Evolutionary conservation across 2,329 filamentous ascomycete genomes (phyloP), one percentile per base, ranked within the genome.

Genomic region (Nothophoma quercina): DNA sequence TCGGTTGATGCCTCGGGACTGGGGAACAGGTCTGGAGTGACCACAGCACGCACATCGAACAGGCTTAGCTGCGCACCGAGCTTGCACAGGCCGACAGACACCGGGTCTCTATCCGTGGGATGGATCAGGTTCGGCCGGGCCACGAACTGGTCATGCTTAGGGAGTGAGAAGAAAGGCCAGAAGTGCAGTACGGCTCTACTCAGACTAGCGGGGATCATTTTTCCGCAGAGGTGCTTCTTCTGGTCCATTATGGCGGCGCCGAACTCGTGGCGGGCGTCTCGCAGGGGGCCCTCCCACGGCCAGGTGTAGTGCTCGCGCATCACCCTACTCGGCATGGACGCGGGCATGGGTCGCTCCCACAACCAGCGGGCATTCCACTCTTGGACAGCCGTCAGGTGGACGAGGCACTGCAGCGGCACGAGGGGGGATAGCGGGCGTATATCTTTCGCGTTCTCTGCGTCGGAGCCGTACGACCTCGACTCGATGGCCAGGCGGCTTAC

Each of bases 341-440:
- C 29, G 9, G 55, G 51, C 47, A 58, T 48, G 25, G 55, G 51
- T 25, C 51, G 51, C 43, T 55, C 55, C 51, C 47, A 58, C 16
- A 58, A 46, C 51, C 46, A 58, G 5, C 26, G 43, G 30, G 43
- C 51, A 45, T 48, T 48, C 51, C 55, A 58, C 21, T 49, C 42
- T 49, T 58, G 38, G 4, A 51, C 25, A 23, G 28, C 38, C 18
- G 46, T 46, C 21, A 55, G 34, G 39, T 58, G 51, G 9, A 55
- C 46, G 29, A 58, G 55, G 43, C 51, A 55, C 34, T 58, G 51
- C 29, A 55, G 42, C 29, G 42, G 55, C 28, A 46, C 42, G n/a
- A 58, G 47, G 42, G 51, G 47, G 45, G 55, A 58, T 21, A 58
- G 55, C 48, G 55, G 54, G 19, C 54, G 54, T 57, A 54, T 57